Evolutionary conservation across 169 alveolate species (phyloP).

Genomic region (Plasmodium coatneyi): DNA sequence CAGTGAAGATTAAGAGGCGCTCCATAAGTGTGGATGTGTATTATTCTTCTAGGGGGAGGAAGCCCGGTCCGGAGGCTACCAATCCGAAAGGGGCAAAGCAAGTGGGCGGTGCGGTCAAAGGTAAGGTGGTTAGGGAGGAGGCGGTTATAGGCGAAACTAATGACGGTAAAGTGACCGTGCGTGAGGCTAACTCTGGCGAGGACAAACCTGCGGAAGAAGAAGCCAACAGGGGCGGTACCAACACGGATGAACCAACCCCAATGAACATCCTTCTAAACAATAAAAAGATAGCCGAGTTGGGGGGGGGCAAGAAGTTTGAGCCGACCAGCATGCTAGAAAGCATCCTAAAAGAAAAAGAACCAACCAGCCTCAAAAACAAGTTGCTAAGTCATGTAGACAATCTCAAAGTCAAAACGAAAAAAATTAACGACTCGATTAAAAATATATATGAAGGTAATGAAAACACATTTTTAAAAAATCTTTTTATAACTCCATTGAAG

Average conservation of each 20-base stretch:
- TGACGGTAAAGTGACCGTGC: neutral
- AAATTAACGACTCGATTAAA: conserved; percentile 68
- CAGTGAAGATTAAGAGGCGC: neutral
- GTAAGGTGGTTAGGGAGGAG: neutral
- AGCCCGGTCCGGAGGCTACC: neutral
- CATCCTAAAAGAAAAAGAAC: conserved; percentile 8
- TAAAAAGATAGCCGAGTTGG: neutral
- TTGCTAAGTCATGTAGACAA: conserved; percentile 67
- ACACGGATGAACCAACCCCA: neutral
- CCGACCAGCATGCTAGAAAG: conserved; percentile 9
- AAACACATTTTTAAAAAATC: conserved; percentile 39
- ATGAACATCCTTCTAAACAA: conserved; percentile 4
- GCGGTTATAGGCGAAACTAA: neutral
- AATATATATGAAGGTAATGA: conserved; percentile 68
- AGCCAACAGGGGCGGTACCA: neutral
- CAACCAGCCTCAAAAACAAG: conserved; percentile 19
- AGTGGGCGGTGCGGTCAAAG: neutral
- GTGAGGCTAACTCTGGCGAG: no score
- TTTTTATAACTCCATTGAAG: conserved; percentile 5
- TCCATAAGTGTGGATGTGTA: conserved; percentile 42
- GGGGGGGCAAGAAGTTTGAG: neutral
- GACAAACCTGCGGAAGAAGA: neutral
- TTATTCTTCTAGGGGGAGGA: neutral
- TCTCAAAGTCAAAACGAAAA: conserved; percentile 42
- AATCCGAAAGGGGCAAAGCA: neutral